Percentiles rank a stretch among this genome's conserved stretches.
These are phyloP conservation scores for Podaxis mareebaensis DNA, from an alignment of 768 basidiomycete genomes.

Conservation along the genomic window DNA sequence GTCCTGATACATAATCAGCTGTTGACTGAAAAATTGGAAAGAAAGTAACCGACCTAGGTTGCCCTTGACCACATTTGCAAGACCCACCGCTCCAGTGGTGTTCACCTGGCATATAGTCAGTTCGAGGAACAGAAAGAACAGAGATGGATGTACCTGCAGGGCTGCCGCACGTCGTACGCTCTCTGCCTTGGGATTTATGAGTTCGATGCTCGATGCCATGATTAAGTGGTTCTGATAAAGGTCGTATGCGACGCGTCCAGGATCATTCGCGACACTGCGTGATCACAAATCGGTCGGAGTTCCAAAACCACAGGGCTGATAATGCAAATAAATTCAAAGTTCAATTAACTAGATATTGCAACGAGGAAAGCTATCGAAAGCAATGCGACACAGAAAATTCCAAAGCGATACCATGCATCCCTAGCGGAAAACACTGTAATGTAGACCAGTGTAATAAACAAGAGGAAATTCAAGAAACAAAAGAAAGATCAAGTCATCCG, in stretches of 20 bases:
- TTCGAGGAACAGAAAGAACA: not conserved
- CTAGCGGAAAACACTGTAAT: slow-evolving; percentile 3
- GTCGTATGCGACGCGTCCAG: slow-evolving; percentile 9
- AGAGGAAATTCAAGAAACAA: not conserved
- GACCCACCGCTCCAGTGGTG: slow-evolving; percentile 93
- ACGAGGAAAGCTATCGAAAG: slow-evolving; percentile 10
- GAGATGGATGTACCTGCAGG: slow-evolving; percentile 65
- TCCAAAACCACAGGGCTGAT: not conserved
- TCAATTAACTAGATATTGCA: slow-evolving; percentile 2
- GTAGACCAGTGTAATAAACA: not conserved
- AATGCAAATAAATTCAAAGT: not conserved
- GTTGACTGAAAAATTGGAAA: not conserved
- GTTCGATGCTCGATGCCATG: slow-evolving; percentile 84
- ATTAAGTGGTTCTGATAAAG: slow-evolving; percentile 23
- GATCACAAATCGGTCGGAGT: slow-evolving; percentile 15
- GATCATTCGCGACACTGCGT: slow-evolving; percentile 5
- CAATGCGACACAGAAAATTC: slow-evolving; percentile 10
- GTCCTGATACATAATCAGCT: slow-evolving; percentile 51
- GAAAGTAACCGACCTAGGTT: slow-evolving; percentile 74
- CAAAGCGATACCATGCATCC: not conserved
- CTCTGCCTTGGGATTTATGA: slow-evolving; percentile 97
- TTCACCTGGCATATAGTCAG: slow-evolving; percentile 61
- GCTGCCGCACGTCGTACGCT: slow-evolving; percentile 88
- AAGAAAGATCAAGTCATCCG: slow-evolving; percentile 4
- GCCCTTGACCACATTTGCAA: slow-evolving; percentile 95